Evolutionary conservation across 345 rosid genomes (phyloP).

Genomic region (Eucalyptus dawsonii): DNA sequence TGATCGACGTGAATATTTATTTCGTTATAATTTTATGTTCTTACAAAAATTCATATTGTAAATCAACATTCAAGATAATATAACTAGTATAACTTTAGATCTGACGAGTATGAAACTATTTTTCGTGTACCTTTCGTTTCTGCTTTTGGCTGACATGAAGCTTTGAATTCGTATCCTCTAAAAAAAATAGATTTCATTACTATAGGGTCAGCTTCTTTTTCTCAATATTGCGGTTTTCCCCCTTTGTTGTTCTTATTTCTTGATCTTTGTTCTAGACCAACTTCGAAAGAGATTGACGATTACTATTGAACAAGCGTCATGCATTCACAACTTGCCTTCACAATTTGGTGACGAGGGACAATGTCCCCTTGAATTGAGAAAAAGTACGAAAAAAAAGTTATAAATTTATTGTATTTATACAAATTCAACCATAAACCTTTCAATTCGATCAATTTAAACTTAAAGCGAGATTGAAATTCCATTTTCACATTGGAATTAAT

Average conservation of each 20-base stretch:
- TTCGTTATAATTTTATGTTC: background rate
- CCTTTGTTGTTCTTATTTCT: background rate
- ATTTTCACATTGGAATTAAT: no score
- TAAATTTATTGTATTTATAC: accelerated
- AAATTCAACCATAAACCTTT: no score
- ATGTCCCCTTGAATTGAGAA: accelerated
- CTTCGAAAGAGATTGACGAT: background rate
- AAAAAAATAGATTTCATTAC: background rate
- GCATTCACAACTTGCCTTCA: background rate
- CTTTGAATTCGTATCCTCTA: background rate
- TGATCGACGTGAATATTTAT: background rate
- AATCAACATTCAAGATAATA: background rate
- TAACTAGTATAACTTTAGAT: background rate
- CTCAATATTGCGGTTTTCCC: background rate
- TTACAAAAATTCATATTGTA: background rate
- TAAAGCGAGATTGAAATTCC: no score
- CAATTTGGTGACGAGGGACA: background rate
- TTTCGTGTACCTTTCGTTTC: background rate
- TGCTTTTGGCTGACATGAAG: background rate
- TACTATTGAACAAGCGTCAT: background rate
- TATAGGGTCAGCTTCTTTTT: background rate
- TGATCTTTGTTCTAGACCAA: background rate
- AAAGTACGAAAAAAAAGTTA: no score
- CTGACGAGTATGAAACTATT: background rate
- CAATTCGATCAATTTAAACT: background rate